Base-by-base conservation (phyloP, 1,284 basidiomycete genomes). In the Cutaneotrichosporon cutaneum region DNA sequence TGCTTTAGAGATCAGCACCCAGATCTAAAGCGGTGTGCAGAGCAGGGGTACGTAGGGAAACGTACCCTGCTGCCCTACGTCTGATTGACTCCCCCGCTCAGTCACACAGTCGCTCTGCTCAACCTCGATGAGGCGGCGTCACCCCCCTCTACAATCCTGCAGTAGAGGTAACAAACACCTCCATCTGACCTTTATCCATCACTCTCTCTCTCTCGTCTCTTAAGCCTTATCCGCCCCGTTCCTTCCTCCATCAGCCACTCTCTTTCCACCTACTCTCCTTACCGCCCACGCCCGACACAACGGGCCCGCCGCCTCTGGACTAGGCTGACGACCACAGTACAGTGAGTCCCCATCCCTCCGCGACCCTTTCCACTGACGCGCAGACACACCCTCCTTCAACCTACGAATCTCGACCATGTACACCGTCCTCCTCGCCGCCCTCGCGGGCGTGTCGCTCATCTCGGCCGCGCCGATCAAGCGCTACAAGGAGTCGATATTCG, bases 361-460 rank as follows among this genome's bases (percentile, higher is more conserved):
- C 18, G 18, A 2, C 18, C 39, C 39, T n/a, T 18, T 42, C 16
- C 16, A 9, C 30, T 30, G 30, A 30, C 30, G 4, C 30, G 5
- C 30, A 30, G 30, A 4, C 30, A 4, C 30, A 30, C 3, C 18
- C n/a, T 42, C 16, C 18, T 42, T 18, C n/a, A n/a, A n/a, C n/a
- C n/a, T n/a, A n/a, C n/a, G n/a, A n/a, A n/a, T n/a, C n/a, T n/a
- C n/a, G n/a, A 18, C 18, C 39, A 42, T 42, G 39, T 42, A n/a
- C 39, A 42, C 18, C 39, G 1, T 18, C 7, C 39, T 42, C 39
- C 16, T 42, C 18, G 39, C 18, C 79, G 67, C 72, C 79, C 67
- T 71, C 84, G 71, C 74, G 81, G 71, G 84, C 70, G 71, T 87
- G 68, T 84, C 84, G 64, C 70, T 86, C 70, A 79, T 80, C 64